Evolutionary conservation across 2,329 filamentous ascomycete genomes (phyloP), one percentile per base, ranked within the genome.

Genomic region (Thermomyces lanuginosus): DNA sequence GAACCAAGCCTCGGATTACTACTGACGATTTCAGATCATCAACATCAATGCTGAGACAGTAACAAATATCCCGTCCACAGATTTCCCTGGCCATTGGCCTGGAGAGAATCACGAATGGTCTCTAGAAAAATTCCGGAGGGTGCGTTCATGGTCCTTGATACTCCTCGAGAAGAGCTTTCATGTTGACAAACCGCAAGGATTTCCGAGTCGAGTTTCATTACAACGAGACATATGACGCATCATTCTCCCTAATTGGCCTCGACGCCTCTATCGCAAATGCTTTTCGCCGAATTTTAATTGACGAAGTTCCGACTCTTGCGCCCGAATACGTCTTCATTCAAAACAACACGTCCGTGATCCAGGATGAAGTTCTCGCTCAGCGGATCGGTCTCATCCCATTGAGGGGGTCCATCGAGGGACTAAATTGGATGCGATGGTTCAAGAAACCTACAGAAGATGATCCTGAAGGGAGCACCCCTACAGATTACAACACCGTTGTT

Each of bases 331-430:
- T 92, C 49, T 98, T 78, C 58, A 74, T 95, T 37, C 70, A 81
- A 50, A 91, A 93, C 63, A 98, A 98, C 63, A 95, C 86, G 26
- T 92, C 82, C 4, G 83, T 98, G 18, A 89, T 98, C 45, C 86
- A 95, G 53, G 89, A 98, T 49, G 89, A 98, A 61, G 86, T 98
- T 4, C 73, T 98, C 27, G 76, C 84, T 9, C 80, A 89, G 51
- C 70, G 89, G 22, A 64, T 98, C 16, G 89, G 89, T 32, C 70
- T 98, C 23, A 77, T 98, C 29, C 89, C 91, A 10, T 75, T 98
- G 41, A 77, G 75, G 38, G 89, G 81, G 39, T 70, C 72, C 34
- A 70, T 74, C 37, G 66, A 78, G 29, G 84, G 80, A 27, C 63
- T 98, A 29, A 70, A 76, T 41, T 84, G 74, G 61, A 64, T 95